phyloP scores from a whole-genome alignment of 768 basidiomycete genomes.

The Trametes cinnabarina region DNA sequence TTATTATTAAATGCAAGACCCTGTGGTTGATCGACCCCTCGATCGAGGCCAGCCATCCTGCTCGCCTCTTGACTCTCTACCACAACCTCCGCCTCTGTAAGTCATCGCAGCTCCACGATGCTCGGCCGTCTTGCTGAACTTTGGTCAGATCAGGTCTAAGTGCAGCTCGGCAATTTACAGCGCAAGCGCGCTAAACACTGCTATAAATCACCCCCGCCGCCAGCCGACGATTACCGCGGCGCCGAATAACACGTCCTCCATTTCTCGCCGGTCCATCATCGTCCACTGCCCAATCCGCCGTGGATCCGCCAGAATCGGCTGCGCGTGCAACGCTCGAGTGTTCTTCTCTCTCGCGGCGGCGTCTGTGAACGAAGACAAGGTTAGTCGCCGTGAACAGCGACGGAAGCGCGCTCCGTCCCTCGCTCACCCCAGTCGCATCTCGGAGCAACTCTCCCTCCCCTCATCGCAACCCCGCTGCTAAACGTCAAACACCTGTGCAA shows the following conservation, averaged over 20 bases:
- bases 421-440: background rate
- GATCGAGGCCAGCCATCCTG: background rate
- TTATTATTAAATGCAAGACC: background rate
- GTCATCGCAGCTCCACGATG: background rate
- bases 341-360: background rate
- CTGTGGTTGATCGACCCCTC: background rate
- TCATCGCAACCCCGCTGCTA: background rate
- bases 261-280: background rate
- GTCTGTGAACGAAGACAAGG: conserved; percentile 1
- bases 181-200: background rate
- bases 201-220: conserved; percentile 9
- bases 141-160: background rate
- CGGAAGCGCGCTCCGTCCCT: conserved; percentile 6
- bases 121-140: background rate
- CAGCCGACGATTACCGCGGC: background rate
- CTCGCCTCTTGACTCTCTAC: conserved; percentile 2
- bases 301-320: background rate
- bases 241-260: background rate
- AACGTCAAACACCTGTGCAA: background rate
- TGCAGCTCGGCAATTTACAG: background rate
- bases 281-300: background rate
- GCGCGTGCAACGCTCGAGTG: background rate
- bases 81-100: background rate
- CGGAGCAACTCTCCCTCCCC: background rate
- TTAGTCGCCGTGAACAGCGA: background rate